Percentiles rank a stretch among this genome's conserved stretches.
These are phyloP conservation scores for Parachaetomium inaequale DNA, from an alignment of 495 filamentous ascomycete species.

Conservation along the genomic window DNA sequence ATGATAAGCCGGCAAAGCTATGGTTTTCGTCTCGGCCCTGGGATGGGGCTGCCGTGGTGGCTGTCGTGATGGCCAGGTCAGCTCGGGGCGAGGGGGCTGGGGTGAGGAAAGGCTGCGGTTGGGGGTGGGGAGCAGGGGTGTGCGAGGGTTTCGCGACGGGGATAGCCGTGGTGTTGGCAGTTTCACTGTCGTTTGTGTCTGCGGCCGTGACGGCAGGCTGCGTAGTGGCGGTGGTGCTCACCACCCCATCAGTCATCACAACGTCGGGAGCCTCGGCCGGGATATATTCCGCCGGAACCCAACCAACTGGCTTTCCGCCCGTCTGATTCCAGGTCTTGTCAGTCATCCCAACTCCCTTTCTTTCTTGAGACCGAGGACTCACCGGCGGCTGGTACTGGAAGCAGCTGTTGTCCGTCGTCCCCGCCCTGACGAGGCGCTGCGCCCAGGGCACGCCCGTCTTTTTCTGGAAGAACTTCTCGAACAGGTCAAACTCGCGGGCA, in stretches of 20 bases:
- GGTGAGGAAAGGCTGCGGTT: not conserved
- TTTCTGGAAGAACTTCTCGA: conserved; percentile 53
- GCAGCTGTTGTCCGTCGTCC: not conserved
- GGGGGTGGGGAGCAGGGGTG: not conserved
- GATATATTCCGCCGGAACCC: conserved; percentile 14
- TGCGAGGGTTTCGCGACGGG: not conserved
- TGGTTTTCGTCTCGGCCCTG: not conserved
- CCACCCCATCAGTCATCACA: not conserved
- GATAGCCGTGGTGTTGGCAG: not conserved
- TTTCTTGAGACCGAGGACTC: conserved; percentile 20
- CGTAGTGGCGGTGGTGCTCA: not conserved
- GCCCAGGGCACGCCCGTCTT: conserved; percentile 58
- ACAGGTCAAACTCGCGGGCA: conserved; percentile 40
- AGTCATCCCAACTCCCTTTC: not conserved
- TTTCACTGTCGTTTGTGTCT: not conserved
- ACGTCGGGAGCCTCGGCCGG: not conserved
- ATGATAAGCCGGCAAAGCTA: not conserved
- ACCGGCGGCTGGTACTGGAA: conserved; percentile 42
- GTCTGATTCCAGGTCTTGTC: conserved; percentile 23
- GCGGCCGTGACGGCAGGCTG: not conserved
- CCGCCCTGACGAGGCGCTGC: conserved; percentile 36
- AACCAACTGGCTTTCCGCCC: conserved; percentile 40
- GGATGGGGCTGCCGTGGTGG: not conserved
- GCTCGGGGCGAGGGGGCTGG: not conserved
- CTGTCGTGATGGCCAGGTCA: not conserved